Percentiles rank a stretch among this genome's conserved stretches.
Conservation (phyloP, 2,329 filamentous ascomycete genomes). For the Stachybotrys chlorohalonatus region DNA sequence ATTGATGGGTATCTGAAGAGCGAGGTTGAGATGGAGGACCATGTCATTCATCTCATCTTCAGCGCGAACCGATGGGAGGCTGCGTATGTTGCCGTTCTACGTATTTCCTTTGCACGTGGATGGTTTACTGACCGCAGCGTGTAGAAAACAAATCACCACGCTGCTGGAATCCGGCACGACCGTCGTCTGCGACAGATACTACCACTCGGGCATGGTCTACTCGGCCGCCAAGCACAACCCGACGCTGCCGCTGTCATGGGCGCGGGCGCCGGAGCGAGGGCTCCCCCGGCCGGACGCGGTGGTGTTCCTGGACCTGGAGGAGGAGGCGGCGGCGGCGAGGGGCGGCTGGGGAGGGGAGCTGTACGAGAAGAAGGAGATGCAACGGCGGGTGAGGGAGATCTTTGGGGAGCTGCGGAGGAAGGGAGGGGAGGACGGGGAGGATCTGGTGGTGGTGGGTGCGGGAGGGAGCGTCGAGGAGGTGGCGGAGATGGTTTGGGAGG, state of each 20-base stretch:
- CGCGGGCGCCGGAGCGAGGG: constrained; percentile 73
- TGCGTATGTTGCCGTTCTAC: constrained; percentile 23
- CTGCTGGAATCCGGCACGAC: constrained; percentile 58
- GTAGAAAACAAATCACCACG: constrained; percentile 39
- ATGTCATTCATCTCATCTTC: constrained; percentile 83
- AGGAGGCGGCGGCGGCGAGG: constrained; percentile 60
- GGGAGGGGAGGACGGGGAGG: constrained; percentile 42
- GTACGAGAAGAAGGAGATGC: constrained; percentile 81
- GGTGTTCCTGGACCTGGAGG: constrained; percentile 75
- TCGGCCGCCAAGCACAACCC: constrained; percentile 77
- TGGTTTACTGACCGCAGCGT: too few species aligned
- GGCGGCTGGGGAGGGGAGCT: constrained; percentile 86
- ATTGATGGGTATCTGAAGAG: constrained; percentile 77
- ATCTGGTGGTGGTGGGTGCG: constrained; percentile 46
- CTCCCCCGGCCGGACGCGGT: constrained; percentile 82
- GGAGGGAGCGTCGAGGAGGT: constrained; percentile 47
- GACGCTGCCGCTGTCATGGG: constrained; percentile 65
- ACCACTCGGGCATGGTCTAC: constrained; percentile 91
- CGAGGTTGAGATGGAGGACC: constrained; percentile 67
- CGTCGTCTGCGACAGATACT: constrained; percentile 86
- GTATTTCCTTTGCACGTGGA: too few species aligned
- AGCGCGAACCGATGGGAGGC: constrained; percentile 86
- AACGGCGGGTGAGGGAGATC: constrained; percentile 65
- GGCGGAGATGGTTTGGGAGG: constrained; percentile 44
- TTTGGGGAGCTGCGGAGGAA: constrained; percentile 53